phyloP scores from a whole-genome alignment of 2,329 filamentous ascomycete species.

The Pezicula rhizophila region DNA sequence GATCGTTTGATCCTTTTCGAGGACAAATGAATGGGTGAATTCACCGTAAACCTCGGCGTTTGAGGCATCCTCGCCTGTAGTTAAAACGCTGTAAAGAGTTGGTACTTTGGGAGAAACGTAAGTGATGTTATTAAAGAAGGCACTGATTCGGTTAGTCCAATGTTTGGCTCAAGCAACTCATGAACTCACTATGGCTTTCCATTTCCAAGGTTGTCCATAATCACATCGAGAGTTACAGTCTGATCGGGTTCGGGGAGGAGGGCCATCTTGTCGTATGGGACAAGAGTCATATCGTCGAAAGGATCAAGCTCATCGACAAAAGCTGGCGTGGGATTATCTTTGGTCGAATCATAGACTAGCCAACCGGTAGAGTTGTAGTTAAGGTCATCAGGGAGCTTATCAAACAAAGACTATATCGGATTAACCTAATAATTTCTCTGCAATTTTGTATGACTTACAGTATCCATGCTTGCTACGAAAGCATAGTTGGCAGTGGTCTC shows the following conservation, averaged over 20 bases:
- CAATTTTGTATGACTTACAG: conserved; percentile 13
- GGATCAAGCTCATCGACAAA: conserved; percentile 55
- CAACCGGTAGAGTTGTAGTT: conserved; percentile 65
- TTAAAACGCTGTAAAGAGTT: conserved; percentile 60
- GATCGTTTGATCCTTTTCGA: conserved; percentile 61
- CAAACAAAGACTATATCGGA: conserved; percentile 53
- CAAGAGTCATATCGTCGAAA: conserved; percentile 68
- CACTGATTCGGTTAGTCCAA: conserved; percentile 24
- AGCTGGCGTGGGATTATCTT: conserved; percentile 43
- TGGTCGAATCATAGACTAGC: conserved; percentile 49
- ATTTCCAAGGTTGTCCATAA: conserved; percentile 62
- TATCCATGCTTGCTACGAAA: conserved; percentile 67
- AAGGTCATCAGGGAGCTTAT: conserved; percentile 52
- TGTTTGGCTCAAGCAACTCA: not conserved
- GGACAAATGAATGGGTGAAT: conserved; percentile 60
- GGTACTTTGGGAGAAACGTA: conserved; percentile 61
- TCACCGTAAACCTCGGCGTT: conserved; percentile 59
- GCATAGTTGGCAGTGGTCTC: conserved; percentile 58
- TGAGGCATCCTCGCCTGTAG: conserved; percentile 43
- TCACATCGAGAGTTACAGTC: conserved; percentile 55
- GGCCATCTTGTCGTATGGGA: conserved; percentile 60
- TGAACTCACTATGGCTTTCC: conserved; percentile 57
- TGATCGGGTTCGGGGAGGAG: conserved; percentile 57
- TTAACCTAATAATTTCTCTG: not conserved
- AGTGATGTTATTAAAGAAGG: conserved; percentile 57